Evolutionary conservation across 352 stramenopile species (phyloP).

Genomic region (Pythium utonaiense): DNA sequence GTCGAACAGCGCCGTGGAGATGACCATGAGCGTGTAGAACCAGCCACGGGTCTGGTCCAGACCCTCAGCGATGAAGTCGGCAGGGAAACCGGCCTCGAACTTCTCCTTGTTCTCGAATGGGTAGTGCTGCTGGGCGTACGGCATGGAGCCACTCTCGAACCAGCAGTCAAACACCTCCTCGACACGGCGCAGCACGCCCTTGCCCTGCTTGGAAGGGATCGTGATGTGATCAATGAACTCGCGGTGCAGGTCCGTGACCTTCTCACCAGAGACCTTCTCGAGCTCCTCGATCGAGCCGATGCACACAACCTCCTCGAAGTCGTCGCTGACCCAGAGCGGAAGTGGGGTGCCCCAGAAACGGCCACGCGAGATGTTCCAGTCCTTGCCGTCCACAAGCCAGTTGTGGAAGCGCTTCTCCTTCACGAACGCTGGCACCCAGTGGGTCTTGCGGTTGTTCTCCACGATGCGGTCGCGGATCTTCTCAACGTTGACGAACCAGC

Average conservation of each 20-base stretch:
- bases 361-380: slow-evolving; percentile 98
- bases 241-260: slow-evolving; percentile 95
- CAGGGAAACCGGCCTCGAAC: slow-evolving; percentile 96
- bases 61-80: slow-evolving; percentile 99
- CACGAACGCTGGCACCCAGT: slow-evolving; percentile 89
- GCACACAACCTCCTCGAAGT: slow-evolving; percentile 97
- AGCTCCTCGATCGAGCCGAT: slow-evolving; percentile 97
- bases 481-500: slow-evolving; percentile 99
- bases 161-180: slow-evolving; percentile 98
- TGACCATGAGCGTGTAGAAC: slow-evolving; percentile 99
- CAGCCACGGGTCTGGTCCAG: slow-evolving; percentile 99
- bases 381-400: slow-evolving; percentile 97
- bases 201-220: slow-evolving; percentile 94
- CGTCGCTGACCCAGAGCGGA: slow-evolving; percentile 97
- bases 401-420: slow-evolving; percentile 99
- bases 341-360: slow-evolving; percentile 99
- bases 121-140: slow-evolving; percentile 99
- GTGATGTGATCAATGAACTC: slow-evolving; percentile 98
- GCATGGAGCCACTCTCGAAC: slow-evolving; percentile 99
- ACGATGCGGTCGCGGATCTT: slow-evolving; percentile 95
- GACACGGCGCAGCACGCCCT: slow-evolving; percentile 81
- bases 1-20: slow-evolving; percentile 98
- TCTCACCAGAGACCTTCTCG: slow-evolving; percentile 91
- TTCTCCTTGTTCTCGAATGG: slow-evolving; percentile 99
- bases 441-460: slow-evolving; percentile 86